Evolutionary conservation across 2,329 filamentous ascomycete genomes (phyloP).

Genomic region (Tetracladium maxilliforme): DNA sequence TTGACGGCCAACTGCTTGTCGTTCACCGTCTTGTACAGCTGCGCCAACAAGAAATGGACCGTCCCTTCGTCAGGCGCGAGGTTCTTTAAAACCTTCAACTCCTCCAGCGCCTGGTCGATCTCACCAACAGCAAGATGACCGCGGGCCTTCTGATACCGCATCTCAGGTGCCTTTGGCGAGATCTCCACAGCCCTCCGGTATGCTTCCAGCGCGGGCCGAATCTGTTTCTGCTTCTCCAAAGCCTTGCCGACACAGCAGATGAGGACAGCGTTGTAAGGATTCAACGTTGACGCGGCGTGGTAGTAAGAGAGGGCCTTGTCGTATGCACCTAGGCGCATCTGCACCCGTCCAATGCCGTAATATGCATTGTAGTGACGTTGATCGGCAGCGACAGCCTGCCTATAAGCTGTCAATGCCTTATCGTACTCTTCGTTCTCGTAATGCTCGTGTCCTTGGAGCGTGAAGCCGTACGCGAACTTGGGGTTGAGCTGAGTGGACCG

Average conservation of each 20-base stretch:
- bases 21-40: conserved; percentile 59
- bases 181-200: conserved; percentile 74
- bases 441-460: conserved; percentile 89
- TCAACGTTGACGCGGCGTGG: conserved; percentile 73
- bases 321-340: conserved; percentile 80
- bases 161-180: conserved; percentile 66
- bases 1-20: conserved; percentile 71
- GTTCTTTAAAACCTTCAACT: conserved; percentile 80
- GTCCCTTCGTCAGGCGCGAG: conserved; percentile 89
- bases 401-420: conserved; percentile 78
- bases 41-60: conserved; percentile 87
- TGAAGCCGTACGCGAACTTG: conserved; percentile 89
- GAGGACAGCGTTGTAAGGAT: conserved; percentile 84
- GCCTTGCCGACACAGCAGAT: conserved; percentile 87
- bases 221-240: conserved; percentile 77
- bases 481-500: conserved; percentile 82
- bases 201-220: conserved; percentile 61
- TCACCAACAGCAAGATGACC: conserved; percentile 64
- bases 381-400: conserved; percentile 74
- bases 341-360: conserved; percentile 75
- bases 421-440: conserved; percentile 95
- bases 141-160: conserved; percentile 85
- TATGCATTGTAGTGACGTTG: conserved; percentile 95
- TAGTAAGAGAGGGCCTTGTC: conserved; percentile 89
- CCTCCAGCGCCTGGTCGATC: conserved; percentile 59